A percentile compares a stretch with the other conserved stretches of the same genome.
phyloP scores from a whole-genome alignment of 2,329 filamentous ascomycete species.

The Clathrospora elynae region DNA sequence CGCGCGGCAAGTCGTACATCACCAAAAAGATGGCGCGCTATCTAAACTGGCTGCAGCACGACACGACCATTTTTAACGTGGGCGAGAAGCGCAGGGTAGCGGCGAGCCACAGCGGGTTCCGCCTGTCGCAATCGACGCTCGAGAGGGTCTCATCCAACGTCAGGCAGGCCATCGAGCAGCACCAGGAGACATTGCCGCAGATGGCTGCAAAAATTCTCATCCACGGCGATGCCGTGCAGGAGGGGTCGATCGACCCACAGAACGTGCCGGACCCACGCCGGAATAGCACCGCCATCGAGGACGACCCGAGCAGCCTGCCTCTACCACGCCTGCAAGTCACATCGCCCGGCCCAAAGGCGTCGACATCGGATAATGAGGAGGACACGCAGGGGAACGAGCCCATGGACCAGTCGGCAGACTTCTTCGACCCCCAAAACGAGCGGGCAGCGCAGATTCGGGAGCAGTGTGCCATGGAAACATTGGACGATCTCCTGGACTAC shows the following conservation, averaged over 20 bases:
- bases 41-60: slow-evolving; percentile 95
- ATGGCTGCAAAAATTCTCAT: slow-evolving; percentile 63
- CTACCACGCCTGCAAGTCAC: slow-evolving; percentile 39
- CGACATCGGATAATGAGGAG: slow-evolving; percentile 24
- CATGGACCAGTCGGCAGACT: slow-evolving; percentile 87
- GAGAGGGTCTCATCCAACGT: slow-evolving; percentile 36
- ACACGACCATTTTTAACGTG: slow-evolving; percentile 96
- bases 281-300: slow-evolving; percentile 34
- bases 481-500: slow-evolving; percentile 91
- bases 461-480: slow-evolving; percentile 86
- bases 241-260: slow-evolving; percentile 41
- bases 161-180: slow-evolving; percentile 31
- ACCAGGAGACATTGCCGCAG: slow-evolving; percentile 38
- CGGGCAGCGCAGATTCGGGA: slow-evolving; percentile 83
- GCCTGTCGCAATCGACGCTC: slow-evolving; percentile 40
- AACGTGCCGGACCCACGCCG: slow-evolving; percentile 37
- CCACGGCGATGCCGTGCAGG: slow-evolving; percentile 58
- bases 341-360: slow-evolving; percentile 39
- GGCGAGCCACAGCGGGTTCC: slow-evolving; percentile 62
- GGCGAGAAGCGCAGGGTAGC: slow-evolving; percentile 86
- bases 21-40: slow-evolving; percentile 97
- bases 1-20: slow-evolving; percentile 96
- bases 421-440: slow-evolving; percentile 91
- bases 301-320: slow-evolving; percentile 13
- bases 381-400: slow-evolving; percentile 52